These are phyloP conservation scores for Brettanomyces nanus DNA, from an alignment of 805 yeast genomes.

Conservation along the genomic window DNA sequence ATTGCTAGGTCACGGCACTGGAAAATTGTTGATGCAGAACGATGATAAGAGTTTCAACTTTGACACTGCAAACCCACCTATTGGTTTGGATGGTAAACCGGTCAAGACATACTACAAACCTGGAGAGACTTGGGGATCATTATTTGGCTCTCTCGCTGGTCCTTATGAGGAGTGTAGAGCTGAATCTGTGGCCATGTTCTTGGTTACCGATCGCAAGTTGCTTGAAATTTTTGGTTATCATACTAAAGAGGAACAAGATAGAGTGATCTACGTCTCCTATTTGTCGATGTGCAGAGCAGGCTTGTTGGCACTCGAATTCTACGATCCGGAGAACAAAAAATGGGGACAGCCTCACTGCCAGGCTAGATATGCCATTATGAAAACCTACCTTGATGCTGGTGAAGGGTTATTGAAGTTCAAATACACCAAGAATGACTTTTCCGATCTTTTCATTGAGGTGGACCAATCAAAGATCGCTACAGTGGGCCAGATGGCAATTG, in stretches of 20 bases:
- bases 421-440: conserved; percentile 37
- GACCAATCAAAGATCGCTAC: conserved; percentile 57
- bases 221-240: conserved; percentile 67
- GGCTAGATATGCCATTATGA: conserved; percentile 81
- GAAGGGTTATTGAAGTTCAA: conserved; percentile 48
- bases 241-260: conserved; percentile 49
- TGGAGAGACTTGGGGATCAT: conserved; percentile 87
- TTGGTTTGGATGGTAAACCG: conserved; percentile 52
- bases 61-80: conserved; percentile 54
- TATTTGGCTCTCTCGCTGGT: conserved; percentile 76
- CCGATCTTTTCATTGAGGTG: conserved; percentile 53
- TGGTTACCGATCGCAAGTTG: conserved; percentile 60
- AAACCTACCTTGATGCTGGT: conserved; percentile 61
- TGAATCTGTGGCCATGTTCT: conserved; percentile 78
- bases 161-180: conserved; percentile 93
- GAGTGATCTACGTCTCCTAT: conserved; percentile 58
- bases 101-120: conserved; percentile 62
- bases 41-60: conserved; percentile 64
- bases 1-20: conserved; percentile 85
- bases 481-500: conserved; percentile 66
- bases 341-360: conserved; percentile 98
- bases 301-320: conserved; percentile 68
- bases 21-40: conserved; percentile 59
- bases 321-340: conserved; percentile 74
- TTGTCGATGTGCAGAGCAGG: conserved; percentile 88